Evolutionary conservation across 2,329 filamentous ascomycete species (phyloP).

Genomic region (Apiospora hydei): DNA sequence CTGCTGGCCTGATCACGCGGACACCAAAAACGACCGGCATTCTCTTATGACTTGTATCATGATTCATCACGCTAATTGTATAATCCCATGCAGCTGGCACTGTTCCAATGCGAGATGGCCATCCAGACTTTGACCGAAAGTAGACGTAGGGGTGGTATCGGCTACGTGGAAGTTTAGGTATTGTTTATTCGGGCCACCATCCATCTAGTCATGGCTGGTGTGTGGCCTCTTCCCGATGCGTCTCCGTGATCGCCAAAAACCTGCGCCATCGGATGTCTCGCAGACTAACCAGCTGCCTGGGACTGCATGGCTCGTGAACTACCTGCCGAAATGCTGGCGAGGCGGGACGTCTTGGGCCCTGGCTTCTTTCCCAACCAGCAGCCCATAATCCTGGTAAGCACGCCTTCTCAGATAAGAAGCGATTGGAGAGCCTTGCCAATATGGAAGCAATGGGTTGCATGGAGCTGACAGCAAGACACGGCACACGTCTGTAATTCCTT

Average conservation of each 20-base stretch:
- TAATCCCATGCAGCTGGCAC: not conserved
- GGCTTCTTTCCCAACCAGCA: not conserved
- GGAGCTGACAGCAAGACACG: not conserved
- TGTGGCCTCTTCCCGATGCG: slow-evolving; percentile 1
- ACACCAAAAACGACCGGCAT: not conserved
- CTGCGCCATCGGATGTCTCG: slow-evolving; percentile 19
- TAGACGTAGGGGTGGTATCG: slow-evolving; percentile 1
- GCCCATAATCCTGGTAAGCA: slow-evolving; percentile 17
- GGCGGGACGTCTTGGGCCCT: slow-evolving; percentile 11
- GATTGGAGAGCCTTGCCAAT: not conserved
- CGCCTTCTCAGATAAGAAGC: slow-evolving; percentile 3
- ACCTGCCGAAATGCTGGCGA: slow-evolving; percentile 16
- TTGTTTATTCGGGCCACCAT: not conserved
- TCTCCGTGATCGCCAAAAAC: slow-evolving; percentile 12
- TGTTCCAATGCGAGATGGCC: not conserved
- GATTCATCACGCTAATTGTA: slow-evolving; percentile 4
- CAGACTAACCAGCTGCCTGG: slow-evolving; percentile 16
- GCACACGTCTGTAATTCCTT: not conserved
- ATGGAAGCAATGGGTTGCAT: slow-evolving; percentile 8
- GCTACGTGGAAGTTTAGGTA: slow-evolving; percentile 7
- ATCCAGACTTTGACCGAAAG: slow-evolving; percentile 16
- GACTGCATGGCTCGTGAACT: slow-evolving; percentile 8
- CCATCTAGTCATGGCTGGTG: not conserved
- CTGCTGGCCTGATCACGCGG: slow-evolving; percentile 18
- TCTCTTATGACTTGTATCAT: slow-evolving; percentile 7